phyloP scores from a whole-genome alignment of 441 rosid species.

The Mallotus repandus region DNA sequence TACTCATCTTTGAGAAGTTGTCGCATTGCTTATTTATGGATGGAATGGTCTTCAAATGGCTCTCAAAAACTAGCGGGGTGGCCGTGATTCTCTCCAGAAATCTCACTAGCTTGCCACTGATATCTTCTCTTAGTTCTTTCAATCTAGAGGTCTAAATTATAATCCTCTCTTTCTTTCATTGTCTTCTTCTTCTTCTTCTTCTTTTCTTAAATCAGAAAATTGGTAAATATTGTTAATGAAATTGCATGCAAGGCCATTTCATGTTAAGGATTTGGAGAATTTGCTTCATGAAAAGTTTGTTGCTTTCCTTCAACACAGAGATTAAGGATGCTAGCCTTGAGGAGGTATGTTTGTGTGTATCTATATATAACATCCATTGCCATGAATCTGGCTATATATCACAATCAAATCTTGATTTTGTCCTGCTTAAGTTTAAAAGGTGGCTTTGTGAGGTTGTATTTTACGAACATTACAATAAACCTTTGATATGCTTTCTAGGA shows the following conservation, averaged over 20 bases:
- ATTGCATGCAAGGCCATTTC: slow-evolving; percentile 35
- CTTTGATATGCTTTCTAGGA: neutral
- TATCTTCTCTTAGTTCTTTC: slow-evolving; percentile 52
- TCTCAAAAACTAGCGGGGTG: slow-evolving; percentile 72
- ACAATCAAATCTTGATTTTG: no score
- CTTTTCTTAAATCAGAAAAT: neutral
- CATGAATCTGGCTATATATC: no score
- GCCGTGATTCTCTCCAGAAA: slow-evolving; percentile 55
- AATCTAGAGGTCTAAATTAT: slow-evolving; percentile 39
- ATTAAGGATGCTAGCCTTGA: slow-evolving; percentile 89
- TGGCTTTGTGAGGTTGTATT: neutral
- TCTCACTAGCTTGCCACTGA: no score
- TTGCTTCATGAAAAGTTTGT: slow-evolving; percentile 65
- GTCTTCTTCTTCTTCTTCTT: neutral
- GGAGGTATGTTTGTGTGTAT: slow-evolving; percentile 32
- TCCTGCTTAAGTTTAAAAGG: neutral
- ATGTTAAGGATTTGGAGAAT: slow-evolving; percentile 65
- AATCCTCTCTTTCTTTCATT: neutral
- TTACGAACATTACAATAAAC: neutral
- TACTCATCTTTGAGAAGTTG: slow-evolving; percentile 40
- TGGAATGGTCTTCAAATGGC: slow-evolving; percentile 91
- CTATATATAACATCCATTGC: neutral
- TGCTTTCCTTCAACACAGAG: slow-evolving; percentile 74
- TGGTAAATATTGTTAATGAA: neutral
- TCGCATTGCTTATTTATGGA: slow-evolving; percentile 43